Base-by-base conservation (phyloP, 2,329 filamentous ascomycete species). In the Gaeumannomyces tritici region DNA sequence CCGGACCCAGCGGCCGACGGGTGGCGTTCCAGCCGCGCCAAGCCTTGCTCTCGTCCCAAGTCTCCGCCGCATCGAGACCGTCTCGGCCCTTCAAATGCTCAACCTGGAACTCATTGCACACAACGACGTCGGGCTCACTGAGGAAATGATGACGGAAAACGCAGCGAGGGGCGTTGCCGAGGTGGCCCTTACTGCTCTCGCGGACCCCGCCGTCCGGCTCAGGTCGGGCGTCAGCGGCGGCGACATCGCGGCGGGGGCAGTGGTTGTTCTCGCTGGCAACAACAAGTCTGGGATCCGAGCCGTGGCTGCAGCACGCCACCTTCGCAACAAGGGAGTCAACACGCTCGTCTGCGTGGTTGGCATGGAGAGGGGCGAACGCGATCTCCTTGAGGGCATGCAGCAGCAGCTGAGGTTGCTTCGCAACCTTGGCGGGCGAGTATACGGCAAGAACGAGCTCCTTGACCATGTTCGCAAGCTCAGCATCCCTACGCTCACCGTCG, bases 81-180 rank as follows among this genome's bases (percentile, higher is more conserved):
- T 89, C 33, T 88, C 85, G 24, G 82, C 93, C 7, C 79, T 95
- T 54, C 91, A 96, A 70, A 95, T 97, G 85, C 83, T 96, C 31
- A 93, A 95, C 65, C 84, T 98, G 1, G 95, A 98, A 75, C 93
- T 95, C 69, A 90, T 96, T 62, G 92, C 93, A 0, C 88, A 92
- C 64, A 89, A 90, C 55, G 92, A 97, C 67, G 85, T 96, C 63
- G 92, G 92, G 6, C 80, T 98, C 58, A 90, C 88, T 0, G 91
- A 96, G 71, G 91, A 95, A 61, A 88, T 97, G 73, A 91, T 98
- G 79, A 88, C 91, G 0, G 95, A 98, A 71, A 97, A 93, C 71
- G 90, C 93, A 1, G 93, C 90, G 24, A 86, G 93, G 29, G 90
- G 91, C 56, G 90, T 98, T 65, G 92, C 93, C 5, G 89, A 96